These are phyloP conservation scores for Eucalyptus globulus DNA, from an alignment of 345 rosid species.

Conservation along the genomic window DNA sequence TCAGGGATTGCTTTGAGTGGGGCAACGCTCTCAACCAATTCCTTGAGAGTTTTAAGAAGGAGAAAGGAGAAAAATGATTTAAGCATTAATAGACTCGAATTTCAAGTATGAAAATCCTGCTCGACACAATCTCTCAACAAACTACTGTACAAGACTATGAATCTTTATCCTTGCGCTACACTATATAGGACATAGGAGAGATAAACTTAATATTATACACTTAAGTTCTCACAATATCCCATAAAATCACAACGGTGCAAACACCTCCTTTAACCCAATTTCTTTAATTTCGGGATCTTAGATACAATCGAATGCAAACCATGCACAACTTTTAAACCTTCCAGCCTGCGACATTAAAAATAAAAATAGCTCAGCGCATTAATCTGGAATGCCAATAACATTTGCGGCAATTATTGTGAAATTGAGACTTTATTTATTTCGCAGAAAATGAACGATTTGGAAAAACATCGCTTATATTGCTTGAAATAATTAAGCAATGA, in stretches of 20 bases:
- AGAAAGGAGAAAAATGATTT: not conserved
- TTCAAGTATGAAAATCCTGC: not conserved
- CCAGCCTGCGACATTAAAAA: not conserved
- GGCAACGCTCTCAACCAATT: not conserved
- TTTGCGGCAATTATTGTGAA: not conserved
- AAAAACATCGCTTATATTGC: fast-evolving
- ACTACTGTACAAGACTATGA: not conserved
- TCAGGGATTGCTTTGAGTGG: not conserved
- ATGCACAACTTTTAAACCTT: not conserved
- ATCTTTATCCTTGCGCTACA: not conserved
- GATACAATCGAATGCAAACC: not conserved
- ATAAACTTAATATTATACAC: not conserved
- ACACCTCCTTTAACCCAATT: not conserved
- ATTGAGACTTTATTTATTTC: fast-evolving
- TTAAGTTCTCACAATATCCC: not conserved
- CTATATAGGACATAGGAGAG: not conserved
- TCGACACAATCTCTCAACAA: not conserved
- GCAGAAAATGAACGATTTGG: fast-evolving
- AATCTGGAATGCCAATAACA: not conserved
- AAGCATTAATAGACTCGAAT: not conserved
- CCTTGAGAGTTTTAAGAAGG: not conserved
- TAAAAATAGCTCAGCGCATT: not conserved
- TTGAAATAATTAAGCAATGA: not conserved
- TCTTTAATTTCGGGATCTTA: not conserved
- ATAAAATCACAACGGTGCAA: not conserved